Base-by-base conservation (phyloP, 2,329 filamentous ascomycete genomes). In the Trichoderma pleuroti region DNA sequence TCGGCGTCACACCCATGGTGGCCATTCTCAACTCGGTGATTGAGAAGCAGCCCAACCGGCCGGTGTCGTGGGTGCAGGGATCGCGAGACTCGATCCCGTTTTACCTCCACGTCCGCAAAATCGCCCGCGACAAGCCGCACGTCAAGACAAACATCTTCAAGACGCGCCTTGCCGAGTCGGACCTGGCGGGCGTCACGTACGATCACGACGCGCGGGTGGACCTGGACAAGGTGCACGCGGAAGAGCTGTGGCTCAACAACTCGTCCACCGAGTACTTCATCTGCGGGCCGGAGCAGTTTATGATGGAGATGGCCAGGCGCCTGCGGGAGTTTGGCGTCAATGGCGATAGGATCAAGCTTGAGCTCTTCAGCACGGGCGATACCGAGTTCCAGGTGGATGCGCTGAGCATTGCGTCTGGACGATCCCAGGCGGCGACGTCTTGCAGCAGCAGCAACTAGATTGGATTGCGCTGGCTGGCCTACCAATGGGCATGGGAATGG, bases 1-100 rank as follows among this genome's bases (percentile, higher is more conserved):
- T 88, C 3, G 88, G 89, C 34, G 82, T 88, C 21, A 86, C 88
- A 0, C 88, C 89, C 1, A 82, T 91, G 77, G 80, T 89, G 36
- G 84, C 88, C 39, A 91, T 91, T 73, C 81, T 90, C 72, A 87
- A 88, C 78, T 84, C 85, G 6, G 78, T 88, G 42, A 78, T 82
- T 18, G 80, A 84, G 64, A 78, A 81, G 12, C 80, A 83, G 70
- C 80, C 82, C 16, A 78, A 80, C 56, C 83, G 87, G 4, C 84
- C 84, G 28, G 77, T 90, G 57, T 86, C 86, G 49, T 90, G 88
- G 83, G 83, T 90, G 70, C 88, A 90, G 77, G 87, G 86, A 26
- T 85, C 86, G 5, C 84, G 85, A 21, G 82, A 81, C 8, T 80
- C 82, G 4, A 81, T 84, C 1, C 86, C 88, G 0, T 90, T 90